Evolutionary conservation across 2,329 filamentous ascomycete species (phyloP).

Genomic region (Eutypa lata): DNA sequence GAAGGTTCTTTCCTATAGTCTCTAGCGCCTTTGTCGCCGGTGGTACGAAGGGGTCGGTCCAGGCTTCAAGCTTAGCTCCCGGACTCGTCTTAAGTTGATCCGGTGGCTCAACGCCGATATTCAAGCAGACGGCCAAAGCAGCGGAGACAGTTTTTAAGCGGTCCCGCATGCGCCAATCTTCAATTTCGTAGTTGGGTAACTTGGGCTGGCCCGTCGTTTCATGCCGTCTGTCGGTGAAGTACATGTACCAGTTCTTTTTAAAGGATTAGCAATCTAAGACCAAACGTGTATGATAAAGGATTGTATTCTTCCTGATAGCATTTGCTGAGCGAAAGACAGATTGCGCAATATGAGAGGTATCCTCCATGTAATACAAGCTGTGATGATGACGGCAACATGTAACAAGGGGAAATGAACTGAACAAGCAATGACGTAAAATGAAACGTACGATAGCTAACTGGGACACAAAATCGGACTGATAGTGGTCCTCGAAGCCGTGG

Average conservation of each 20-base stretch:
- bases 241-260: conserved; percentile 94
- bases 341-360: too few species aligned
- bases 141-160: conserved; percentile 95
- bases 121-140: conserved; percentile 88
- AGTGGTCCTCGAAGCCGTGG: conserved; percentile 90
- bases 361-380: conserved; percentile 1
- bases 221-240: conserved; percentile 96
- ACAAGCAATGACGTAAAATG: conserved; percentile 3
- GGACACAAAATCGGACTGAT: conserved; percentile 84
- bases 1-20: conserved; percentile 92
- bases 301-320: background rate
- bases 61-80: conserved; percentile 90
- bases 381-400: background rate
- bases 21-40: conserved; percentile 83
- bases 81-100: conserved; percentile 95
- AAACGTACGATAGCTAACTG: conserved; percentile 72
- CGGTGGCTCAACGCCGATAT: conserved; percentile 95
- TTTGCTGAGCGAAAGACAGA: too few species aligned
- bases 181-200: conserved; percentile 60
- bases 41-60: conserved; percentile 85
- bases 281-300: background rate
- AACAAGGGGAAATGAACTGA: conserved; percentile 4
- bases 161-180: conserved; percentile 98
- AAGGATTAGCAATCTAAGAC: conserved; percentile 11
- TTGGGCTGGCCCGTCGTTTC: conserved; percentile 90